These are phyloP conservation scores for Fusarium protoensiforme DNA, from an alignment of 2,329 filamentous ascomycete genomes.

Conservation along the genomic window DNA sequence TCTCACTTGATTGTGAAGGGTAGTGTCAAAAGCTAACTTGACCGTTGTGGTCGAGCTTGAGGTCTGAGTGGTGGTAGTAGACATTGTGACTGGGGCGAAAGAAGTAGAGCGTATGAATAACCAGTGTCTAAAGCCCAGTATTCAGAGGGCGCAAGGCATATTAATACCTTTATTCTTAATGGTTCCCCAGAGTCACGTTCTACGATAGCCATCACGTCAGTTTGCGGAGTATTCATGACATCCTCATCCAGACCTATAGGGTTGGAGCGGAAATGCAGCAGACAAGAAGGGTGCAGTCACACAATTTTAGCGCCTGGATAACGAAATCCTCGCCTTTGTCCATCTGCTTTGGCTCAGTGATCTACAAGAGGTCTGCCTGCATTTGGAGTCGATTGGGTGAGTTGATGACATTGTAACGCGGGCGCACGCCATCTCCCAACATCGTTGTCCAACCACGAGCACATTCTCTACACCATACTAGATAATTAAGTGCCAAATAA, in stretches of 20 bases:
- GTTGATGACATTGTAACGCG: neutral
- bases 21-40: neutral
- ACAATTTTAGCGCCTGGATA: conserved; percentile 1
- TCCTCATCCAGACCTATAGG: neutral
- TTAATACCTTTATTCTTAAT: neutral
- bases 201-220: neutral
- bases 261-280: neutral
- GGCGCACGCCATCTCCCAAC: neutral
- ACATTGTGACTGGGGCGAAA: neutral
- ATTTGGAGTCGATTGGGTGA: neutral
- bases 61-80: neutral
- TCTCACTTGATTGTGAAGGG: neutral
- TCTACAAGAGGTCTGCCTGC: neutral
- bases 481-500: neutral
- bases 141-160: neutral
- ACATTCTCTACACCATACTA: neutral
- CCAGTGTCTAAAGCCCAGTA: neutral
- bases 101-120: neutral
- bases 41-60: neutral
- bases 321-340: neutral
- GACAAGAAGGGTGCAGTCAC: neutral
- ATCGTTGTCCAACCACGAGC: neutral
- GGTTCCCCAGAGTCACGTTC: neutral
- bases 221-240: conserved; percentile 5
- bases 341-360: neutral